Base-by-base conservation (phyloP, 1,284 basidiomycete genomes). In the Pseudomicrostroma phylloplanum region DNA sequence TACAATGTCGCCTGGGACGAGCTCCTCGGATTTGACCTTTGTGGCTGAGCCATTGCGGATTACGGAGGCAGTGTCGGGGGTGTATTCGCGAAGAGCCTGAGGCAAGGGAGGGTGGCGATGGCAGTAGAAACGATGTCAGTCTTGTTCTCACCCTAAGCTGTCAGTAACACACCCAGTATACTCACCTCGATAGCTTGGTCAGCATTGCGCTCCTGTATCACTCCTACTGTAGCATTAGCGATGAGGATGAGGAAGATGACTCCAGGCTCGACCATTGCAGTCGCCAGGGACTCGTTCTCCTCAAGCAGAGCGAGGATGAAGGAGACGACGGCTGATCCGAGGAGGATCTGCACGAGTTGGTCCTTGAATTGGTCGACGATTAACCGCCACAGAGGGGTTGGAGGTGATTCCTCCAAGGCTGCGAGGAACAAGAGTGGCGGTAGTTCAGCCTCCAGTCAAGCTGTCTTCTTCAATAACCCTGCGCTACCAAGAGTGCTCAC, bases 291-390 rank as follows among this genome's bases (percentile, higher is more conserved):
- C 1, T 71, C 71, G 43, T 78, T 67, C 54, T 74, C 71, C 43
- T 66, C 64, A 11, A 76, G 59, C 11, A 79, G 62, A 8, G 77
- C 77, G 13, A 79, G 69, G 6, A 77, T 66, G 13, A 79, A 75
- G 25, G 76, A 78, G 51, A 79, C 71, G 62, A 78, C 63, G 21
- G 77, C 77, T 6, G 76, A 78, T 2, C 60, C 73, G 54, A 79
- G 72, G 12, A 79, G 67, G 59, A 79, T 78, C 53, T 78, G 66
- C 26, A 79, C 77, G 53, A 79, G 70, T 64, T 78, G 74, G 63
- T 79, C 77, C 60, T 79, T 89, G 84, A 98, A 98, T 82, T 98
- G 94, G 71, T 94, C 92, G 21, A 98, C 84, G 65, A 98, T 90
- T 65, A 97, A 86, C 74, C 90, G 86, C 89, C 91, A 92, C 51